Evolutionary conservation across 306 rosid genomes (phyloP).

Genomic region (Begonia fuchsioides): DNA sequence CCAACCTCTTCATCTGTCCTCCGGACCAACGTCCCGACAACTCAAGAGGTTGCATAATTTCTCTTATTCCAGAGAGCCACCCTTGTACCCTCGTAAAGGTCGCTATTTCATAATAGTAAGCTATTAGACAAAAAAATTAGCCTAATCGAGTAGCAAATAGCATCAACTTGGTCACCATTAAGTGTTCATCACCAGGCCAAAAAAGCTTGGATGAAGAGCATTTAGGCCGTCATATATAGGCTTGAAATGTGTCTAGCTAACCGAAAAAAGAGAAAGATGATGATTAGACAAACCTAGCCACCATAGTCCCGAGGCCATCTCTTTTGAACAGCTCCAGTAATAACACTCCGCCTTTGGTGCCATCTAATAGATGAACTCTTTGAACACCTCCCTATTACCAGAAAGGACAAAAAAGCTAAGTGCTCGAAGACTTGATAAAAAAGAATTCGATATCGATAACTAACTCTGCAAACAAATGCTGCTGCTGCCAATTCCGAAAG

Average conservation of each 20-base stretch:
- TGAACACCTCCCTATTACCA: conserved; percentile 77
- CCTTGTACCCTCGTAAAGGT: conserved; percentile 94
- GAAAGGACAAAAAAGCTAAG: background rate
- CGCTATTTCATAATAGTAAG: conserved; percentile 31
- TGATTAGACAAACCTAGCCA: conserved; percentile 60
- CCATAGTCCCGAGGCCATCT: conserved; percentile 99
- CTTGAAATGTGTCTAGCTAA: no score
- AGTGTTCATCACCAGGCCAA: no score
- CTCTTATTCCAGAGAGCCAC: conserved; percentile 69
- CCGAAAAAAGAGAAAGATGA: background rate
- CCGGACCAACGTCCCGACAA: conserved; percentile 62
- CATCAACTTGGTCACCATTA: no score
- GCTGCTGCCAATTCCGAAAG: conserved; percentile 98
- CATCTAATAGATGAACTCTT: conserved; percentile 96
- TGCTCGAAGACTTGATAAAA: conserved; percentile 5
- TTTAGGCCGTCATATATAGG: no score
- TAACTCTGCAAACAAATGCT: conserved; percentile 91
- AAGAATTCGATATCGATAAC: background rate
- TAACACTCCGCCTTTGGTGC: conserved; percentile 80
- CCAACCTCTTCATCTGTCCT: conserved; percentile 77
- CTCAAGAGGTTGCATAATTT: conserved; percentile 63
- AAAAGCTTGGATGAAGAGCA: no score
- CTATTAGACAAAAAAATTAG: background rate
- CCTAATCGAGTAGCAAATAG: background rate
- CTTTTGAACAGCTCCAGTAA: conserved; percentile 85